These are phyloP conservation scores for Coffea eugenioides DNA, from an alignment of 257 asterid species.

Conservation along the genomic window DNA sequence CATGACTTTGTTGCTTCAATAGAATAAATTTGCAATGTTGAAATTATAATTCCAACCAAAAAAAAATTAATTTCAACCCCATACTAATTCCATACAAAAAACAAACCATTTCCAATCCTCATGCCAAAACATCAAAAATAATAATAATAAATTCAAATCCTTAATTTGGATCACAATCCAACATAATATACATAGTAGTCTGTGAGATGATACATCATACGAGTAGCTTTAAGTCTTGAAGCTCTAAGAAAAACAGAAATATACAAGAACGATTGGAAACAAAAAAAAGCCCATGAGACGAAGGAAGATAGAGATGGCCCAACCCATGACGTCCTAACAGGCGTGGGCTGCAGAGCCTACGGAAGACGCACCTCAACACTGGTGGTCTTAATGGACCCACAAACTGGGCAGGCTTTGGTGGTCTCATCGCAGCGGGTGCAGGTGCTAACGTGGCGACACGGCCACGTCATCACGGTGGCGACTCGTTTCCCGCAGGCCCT, in stretches of 20 bases:
- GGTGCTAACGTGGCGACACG: conserved; percentile 55
- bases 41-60: not conserved
- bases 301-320: not conserved
- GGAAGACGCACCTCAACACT: conserved; percentile 30
- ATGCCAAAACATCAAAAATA: too few relatives aligned
- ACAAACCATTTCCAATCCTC: too few relatives aligned
- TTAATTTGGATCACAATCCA: too few relatives aligned
- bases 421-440: conserved; percentile 32
- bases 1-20: too few relatives aligned
- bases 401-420: conserved; percentile 42
- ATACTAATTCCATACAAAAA: too few relatives aligned
- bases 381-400: conserved; percentile 11
- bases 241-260: too few relatives aligned
- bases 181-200: too few relatives aligned
- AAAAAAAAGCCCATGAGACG: too few relatives aligned
- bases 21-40: too few relatives aligned
- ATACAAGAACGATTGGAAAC: not conserved
- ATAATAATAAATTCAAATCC: too few relatives aligned
- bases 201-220: too few relatives aligned
- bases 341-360: not conserved
- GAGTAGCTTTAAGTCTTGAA: too few relatives aligned
- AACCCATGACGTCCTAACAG: not conserved
- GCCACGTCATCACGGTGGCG: conserved; percentile 49
- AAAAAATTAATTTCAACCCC: not conserved
- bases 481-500: conserved; percentile 28